phyloP scores from a whole-genome alignment of 257 asterid species.

The Solanum chaucha region DNA sequence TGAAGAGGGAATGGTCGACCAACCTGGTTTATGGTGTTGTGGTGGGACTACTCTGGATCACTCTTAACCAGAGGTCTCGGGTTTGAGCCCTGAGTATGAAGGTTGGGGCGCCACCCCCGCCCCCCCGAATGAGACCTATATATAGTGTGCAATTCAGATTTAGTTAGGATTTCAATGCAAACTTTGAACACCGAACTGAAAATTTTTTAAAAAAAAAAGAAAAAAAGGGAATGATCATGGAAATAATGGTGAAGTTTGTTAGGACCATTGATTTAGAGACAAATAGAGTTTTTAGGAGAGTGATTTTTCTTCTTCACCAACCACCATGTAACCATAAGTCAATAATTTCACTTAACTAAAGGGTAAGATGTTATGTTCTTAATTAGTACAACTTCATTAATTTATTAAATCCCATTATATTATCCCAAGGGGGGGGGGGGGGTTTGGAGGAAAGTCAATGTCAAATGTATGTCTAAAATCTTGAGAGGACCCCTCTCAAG shows the following conservation, averaged over 20 bases:
- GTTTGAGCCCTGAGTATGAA: background rate
- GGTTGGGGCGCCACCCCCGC: background rate
- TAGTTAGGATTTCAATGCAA: no score
- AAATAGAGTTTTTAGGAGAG: background rate
- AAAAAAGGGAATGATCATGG: background rate
- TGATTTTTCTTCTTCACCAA: conserved; percentile 9
- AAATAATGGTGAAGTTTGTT: conserved; percentile 11
- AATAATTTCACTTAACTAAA: conserved; percentile 10
- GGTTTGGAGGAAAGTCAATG: conserved; percentile 21
- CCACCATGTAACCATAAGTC: conserved; percentile 16
- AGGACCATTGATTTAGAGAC: conserved; percentile 3
- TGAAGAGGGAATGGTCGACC: background rate
- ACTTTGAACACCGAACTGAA: fast-evolving
- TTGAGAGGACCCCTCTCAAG: conserved; percentile 15
- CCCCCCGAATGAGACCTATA: background rate
- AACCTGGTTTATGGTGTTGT: background rate
- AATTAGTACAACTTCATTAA: background rate
- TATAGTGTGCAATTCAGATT: background rate
- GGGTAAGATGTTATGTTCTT: conserved; percentile 3
- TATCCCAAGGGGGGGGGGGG: background rate
- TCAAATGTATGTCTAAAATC: conserved; percentile 15
- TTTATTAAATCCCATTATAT: background rate
- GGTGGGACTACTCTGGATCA: no score
- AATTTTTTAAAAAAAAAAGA: no score
- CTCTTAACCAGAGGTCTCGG: no score